A percentile compares a stretch with the other conserved stretches of the same genome.
These are phyloP conservation scores for Chenopodium berlandieri DNA, from an alignment of 148 eudicot species.

Conservation along the genomic window DNA sequence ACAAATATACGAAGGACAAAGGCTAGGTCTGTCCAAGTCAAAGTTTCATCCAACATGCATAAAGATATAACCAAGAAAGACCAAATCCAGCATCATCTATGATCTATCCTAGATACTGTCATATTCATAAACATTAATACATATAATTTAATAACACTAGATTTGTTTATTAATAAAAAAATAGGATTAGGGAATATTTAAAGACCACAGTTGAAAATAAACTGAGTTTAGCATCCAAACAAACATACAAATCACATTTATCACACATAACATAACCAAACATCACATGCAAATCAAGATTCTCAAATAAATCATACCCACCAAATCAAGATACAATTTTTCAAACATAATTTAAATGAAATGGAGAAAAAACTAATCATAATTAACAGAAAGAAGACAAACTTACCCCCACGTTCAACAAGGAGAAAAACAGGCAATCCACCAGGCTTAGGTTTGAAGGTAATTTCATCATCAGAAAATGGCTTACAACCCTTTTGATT, in stretches of 20 bases:
- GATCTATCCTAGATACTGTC: background rate
- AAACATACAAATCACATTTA: background rate
- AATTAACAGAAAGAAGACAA: background rate
- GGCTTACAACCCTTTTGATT: constrained; percentile 69
- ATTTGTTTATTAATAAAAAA: background rate
- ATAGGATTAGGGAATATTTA: background rate
- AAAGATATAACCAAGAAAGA: background rate
- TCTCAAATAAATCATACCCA: background rate
- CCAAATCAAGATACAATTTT: background rate
- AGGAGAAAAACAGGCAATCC: constrained; percentile 81
- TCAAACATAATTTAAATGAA: background rate
- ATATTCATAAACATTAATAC: background rate
- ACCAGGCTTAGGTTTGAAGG: constrained; percentile 69
- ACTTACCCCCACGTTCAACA: constrained; percentile 80
- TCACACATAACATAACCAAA: background rate
- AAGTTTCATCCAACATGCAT: background rate
- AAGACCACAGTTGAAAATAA: constrained; percentile 6
- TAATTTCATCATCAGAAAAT: constrained; percentile 44
- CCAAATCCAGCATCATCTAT: background rate
- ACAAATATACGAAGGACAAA: background rate
- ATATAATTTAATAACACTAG: background rate
- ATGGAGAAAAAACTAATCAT: background rate
- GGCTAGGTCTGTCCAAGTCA: background rate
- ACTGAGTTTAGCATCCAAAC: constrained; percentile 17
- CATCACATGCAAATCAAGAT: constrained; percentile 14